Conservation (phyloP, 345 rosid genomes). For the Nephelium lappaceum region DNA sequence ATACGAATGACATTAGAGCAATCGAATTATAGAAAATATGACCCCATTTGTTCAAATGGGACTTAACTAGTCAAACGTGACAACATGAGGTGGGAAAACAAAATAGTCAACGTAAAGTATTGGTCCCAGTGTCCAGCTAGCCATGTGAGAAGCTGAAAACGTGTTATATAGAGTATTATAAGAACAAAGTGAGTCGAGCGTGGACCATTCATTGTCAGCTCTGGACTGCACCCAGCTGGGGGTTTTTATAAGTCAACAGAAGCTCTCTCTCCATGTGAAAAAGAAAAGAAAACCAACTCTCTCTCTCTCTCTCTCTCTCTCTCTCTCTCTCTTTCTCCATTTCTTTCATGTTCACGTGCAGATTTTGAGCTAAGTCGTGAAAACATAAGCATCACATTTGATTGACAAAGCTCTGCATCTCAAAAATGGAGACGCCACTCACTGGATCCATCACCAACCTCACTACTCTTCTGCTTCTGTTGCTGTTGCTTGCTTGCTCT, state of each 20-base stretch:
- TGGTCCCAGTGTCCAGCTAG: too few relatives aligned
- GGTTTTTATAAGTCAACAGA: not conserved
- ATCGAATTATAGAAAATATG: too few relatives aligned
- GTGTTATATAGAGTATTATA: too few relatives aligned
- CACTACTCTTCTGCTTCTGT: not conserved
- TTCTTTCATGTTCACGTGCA: not conserved
- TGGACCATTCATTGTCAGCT: too few relatives aligned
- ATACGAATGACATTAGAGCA: too few relatives aligned
- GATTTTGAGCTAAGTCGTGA: not conserved
- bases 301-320: not conserved
- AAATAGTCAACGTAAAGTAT: too few relatives aligned
- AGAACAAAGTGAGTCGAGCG: too few relatives aligned
- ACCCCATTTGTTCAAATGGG: too few relatives aligned
- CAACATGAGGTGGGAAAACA: too few relatives aligned
- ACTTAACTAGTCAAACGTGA: too few relatives aligned
- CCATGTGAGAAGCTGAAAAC: too few relatives aligned
- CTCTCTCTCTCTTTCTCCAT: too few relatives aligned
- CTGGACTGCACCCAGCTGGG: not conserved
- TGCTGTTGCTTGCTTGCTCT: not conserved
- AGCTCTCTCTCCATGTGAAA: not conserved
- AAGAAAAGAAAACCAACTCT: not conserved
- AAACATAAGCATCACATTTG: not conserved
- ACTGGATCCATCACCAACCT: slow-evolving; percentile 1
- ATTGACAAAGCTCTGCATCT: not conserved
- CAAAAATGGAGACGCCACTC: not conserved